Conservation (phyloP, 228 moss, liverwort and hornwort genomes). For the Sphagnum fallax region DNA sequence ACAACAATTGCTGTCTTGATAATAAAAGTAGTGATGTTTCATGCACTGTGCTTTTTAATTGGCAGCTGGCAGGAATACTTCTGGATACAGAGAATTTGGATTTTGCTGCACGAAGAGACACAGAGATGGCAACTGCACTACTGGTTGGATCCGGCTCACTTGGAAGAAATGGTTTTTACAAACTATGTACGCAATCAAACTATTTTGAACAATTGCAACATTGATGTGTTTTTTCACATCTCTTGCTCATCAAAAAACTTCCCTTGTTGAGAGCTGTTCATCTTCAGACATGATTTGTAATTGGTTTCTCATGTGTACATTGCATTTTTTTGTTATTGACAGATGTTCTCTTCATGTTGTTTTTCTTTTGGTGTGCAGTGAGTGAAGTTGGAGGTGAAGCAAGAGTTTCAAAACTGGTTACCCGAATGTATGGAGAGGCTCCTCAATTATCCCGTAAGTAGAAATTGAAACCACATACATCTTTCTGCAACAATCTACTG, state of each 20-base stretch:
- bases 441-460: conserved; percentile 1
- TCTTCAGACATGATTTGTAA: neutral
- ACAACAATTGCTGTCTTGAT: no score
- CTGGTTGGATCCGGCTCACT: conserved; percentile 31
- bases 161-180: conserved; percentile 41
- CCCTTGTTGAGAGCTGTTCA: no score
- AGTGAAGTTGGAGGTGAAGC: conserved; percentile 25
- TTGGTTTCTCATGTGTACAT: neutral
- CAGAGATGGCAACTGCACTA: conserved; percentile 34
- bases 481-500: neutral
- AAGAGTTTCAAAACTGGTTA: conserved; percentile 31
- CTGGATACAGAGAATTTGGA: conserved; percentile 55
- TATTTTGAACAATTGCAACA: neutral
- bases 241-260: neutral
- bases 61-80: conserved; percentile 53
- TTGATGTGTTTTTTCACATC: neutral
- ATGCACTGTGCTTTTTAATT: neutral
- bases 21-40: no score
- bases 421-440: conserved; percentile 34
- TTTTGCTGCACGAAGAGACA: conserved; percentile 46
- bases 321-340: neutral
- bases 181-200: conserved; percentile 13
- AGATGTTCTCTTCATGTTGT: neutral
- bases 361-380: conserved; percentile 19
- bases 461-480: neutral